Evolutionary conservation across 2,329 filamentous ascomycete species (phyloP), one percentile per base, ranked within the genome.

Genomic region (Cladosporium sp.): DNA sequence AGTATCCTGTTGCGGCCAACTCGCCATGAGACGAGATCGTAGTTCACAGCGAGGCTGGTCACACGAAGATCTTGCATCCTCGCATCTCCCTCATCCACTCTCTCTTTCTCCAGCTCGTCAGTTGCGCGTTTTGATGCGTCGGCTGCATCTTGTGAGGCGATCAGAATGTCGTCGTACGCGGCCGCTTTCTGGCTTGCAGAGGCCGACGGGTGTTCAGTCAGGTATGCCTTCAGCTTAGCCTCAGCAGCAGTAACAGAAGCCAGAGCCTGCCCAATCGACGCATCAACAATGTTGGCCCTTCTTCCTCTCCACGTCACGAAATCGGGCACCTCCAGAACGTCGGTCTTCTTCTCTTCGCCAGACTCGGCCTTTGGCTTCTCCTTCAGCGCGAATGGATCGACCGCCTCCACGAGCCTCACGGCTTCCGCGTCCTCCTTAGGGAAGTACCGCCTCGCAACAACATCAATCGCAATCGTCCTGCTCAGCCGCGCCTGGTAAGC

Each of bases 91-190:
- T 92, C 91, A 25, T 91, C 86, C 16, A 97, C 87, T 1, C 92
- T 91, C 76, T 99, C 95, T 66, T 86, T 88, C 59, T 87, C 86
- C 65, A 97, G 82, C 76, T 98, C 95, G 70, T 98, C 94, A 66
- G 97, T 96, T 13, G 93, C 93, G 71, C 91, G 89, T 78, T 97
- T 96, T 0, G 93, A 95, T 5, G 93, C 92, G 79, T 99, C 95
- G 23, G 94, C 92, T 3, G 92, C 92, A 76, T 99, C 94, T 78
- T 98, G 95, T 70, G 92, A 95, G 25, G 93, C 89, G 70, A 91
- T 92, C 28, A 99, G 87, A 62, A 98, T 89, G 68, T 91, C 91
- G 72, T 99, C 95, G 77, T 98, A 99, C 7, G 92, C 92, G 10
- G 89, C 90, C 13, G 93, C 92, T 73, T 89, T 88, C 67, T 95